A percentile compares a stretch with the other conserved stretches of the same genome.
Evolutionary conservation across 805 yeast species (phyloP).

Genomic region (Deakozyma indianensis): DNA sequence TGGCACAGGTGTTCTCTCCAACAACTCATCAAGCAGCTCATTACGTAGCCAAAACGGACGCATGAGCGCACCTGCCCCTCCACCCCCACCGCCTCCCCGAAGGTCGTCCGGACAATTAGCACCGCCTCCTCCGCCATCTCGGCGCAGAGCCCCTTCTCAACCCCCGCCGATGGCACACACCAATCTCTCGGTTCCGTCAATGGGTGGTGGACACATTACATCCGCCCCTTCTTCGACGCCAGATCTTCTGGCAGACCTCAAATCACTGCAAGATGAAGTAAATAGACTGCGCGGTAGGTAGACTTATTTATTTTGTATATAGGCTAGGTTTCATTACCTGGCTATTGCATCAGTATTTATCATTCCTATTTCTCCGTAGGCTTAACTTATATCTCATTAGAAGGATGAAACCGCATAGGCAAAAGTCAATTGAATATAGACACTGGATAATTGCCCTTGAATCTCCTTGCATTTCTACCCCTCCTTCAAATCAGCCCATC

Average conservation of each 20-base stretch:
- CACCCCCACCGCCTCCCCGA: constrained; percentile 10
- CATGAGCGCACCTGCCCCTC: constrained; percentile 5
- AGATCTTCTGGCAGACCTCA: constrained; percentile 48
- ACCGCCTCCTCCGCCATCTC: constrained; percentile 10
- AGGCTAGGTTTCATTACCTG: too few species aligned
- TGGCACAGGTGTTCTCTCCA: not conserved
- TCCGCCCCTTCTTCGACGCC: constrained; percentile 14
- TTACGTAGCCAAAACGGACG: not conserved
- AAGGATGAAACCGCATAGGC: constrained; percentile 5
- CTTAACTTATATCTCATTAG: too few species aligned
- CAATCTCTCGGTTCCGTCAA: constrained; percentile 4
- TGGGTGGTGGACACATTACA: constrained; percentile 2
- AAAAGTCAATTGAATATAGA: too few species aligned
- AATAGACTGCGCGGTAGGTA: constrained; percentile 29
- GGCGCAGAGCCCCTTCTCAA: constrained; percentile 19
- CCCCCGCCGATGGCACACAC: constrained; percentile 18
- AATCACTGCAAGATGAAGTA: constrained; percentile 56
- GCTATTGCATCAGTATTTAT: too few species aligned
- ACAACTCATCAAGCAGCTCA: not conserved
- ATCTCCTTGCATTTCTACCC: too few species aligned
- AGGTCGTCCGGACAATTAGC: not conserved
- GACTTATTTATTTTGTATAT: constrained; percentile 1
- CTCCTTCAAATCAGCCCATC: too few species aligned
- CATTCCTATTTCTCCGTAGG: too few species aligned
- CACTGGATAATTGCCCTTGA: too few species aligned